Evolutionary conservation across 306 rosid genomes (phyloP).

Genomic region (Medicago arabica): DNA sequence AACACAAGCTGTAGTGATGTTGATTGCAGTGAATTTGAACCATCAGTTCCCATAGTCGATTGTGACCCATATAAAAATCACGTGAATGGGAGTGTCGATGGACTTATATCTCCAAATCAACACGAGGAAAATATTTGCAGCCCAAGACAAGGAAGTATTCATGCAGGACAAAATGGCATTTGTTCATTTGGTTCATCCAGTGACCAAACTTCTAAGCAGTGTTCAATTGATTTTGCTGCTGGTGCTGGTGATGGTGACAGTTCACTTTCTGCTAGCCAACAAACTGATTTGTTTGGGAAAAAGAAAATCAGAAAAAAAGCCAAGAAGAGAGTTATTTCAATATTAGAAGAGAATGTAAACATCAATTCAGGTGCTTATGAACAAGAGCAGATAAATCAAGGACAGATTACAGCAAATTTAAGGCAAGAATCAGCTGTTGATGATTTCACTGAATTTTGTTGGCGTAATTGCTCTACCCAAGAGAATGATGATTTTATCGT

Average conservation of each 20-base stretch:
- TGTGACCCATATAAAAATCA: slow-evolving; percentile 42
- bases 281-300: slow-evolving; percentile 49
- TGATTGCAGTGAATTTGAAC: slow-evolving; percentile 56
- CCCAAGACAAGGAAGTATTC: slow-evolving; percentile 48
- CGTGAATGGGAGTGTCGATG: slow-evolving; percentile 49
- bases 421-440: slow-evolving; percentile 36
- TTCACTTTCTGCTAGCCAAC: slow-evolving; percentile 44
- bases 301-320: slow-evolving; percentile 64
- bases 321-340: slow-evolving; percentile 68
- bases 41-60: slow-evolving; percentile 50
- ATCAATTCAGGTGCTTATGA: slow-evolving; percentile 44
- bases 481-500: slow-evolving; percentile 55
- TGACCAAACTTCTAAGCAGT: slow-evolving; percentile 47
- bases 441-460: slow-evolving; percentile 46
- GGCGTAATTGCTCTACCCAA: slow-evolving; percentile 33
- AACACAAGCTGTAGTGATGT: slow-evolving; percentile 84
- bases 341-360: slow-evolving; percentile 54
- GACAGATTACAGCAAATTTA: slow-evolving; percentile 42
- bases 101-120: slow-evolving; percentile 42
- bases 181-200: slow-evolving; percentile 43
- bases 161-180: slow-evolving; percentile 55
- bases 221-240: slow-evolving; percentile 47
- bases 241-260: slow-evolving; percentile 44
- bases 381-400: slow-evolving; percentile 41
- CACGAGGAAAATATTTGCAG: slow-evolving; percentile 45